phyloP scores from a whole-genome alignment of 306 rosid species.

The Malus asiatica region DNA sequence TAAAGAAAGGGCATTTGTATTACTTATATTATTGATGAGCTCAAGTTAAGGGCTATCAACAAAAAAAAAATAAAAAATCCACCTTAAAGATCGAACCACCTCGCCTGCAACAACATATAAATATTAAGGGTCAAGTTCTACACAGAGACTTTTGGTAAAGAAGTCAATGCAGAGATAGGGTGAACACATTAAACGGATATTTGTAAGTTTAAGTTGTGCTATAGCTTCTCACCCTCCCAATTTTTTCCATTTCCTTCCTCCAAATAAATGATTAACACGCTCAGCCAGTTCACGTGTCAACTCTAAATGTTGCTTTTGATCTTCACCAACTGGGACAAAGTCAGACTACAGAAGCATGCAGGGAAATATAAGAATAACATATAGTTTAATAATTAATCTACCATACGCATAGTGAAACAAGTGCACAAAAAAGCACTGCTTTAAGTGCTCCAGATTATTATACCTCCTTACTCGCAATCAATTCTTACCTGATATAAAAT shows the following conservation, averaged over 20 bases:
- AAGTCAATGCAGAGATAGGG: conserved; percentile 9
- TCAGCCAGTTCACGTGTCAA: conserved; percentile 88
- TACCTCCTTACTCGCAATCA: background rate
- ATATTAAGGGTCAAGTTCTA: conserved; percentile 24
- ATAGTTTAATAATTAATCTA: conserved; percentile 12
- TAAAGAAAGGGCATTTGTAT: conserved; percentile 8
- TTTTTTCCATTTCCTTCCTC: conserved; percentile 97
- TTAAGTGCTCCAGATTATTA: conserved; percentile 3
- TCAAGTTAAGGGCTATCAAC: conserved; percentile 16
- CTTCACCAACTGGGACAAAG: conserved; percentile 95
- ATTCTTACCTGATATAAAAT: background rate
- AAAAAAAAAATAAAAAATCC: conserved; percentile 17
- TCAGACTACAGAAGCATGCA: conserved; percentile 72
- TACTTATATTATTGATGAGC: conserved; percentile 15
- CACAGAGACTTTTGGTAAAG: background rate
- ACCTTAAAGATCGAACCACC: conserved; percentile 87
- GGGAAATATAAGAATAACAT: conserved; percentile 32
- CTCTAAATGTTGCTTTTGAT: conserved; percentile 97
- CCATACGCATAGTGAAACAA: conserved; percentile 11
- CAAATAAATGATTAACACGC: conserved; percentile 78
- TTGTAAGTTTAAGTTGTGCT: conserved; percentile 12
- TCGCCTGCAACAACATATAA: conserved; percentile 55
- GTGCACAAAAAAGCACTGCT: background rate
- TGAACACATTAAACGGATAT: background rate
- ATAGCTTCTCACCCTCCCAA: conserved; percentile 81